phyloP scores from a whole-genome alignment of 2,329 filamentous ascomycete species.

The Colletotrichum sidae region DNA sequence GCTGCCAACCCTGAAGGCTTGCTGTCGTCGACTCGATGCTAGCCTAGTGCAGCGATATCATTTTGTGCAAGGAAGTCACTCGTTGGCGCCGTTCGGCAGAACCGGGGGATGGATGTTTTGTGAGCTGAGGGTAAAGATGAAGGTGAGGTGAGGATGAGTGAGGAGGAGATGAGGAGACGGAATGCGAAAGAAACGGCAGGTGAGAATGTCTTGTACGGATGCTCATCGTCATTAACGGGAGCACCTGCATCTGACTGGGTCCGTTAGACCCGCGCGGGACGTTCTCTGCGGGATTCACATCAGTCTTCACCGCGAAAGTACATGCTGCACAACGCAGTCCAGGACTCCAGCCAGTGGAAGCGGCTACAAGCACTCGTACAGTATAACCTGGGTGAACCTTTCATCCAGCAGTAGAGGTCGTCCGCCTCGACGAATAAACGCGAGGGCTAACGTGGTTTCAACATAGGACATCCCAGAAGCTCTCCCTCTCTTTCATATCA shows the following conservation, averaged over 20 bases:
- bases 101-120: slow-evolving; percentile 29
- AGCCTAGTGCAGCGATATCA: slow-evolving; percentile 14
- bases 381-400: too few relatives aligned
- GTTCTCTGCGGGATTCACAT: not conserved
- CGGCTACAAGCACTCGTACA: too few relatives aligned
- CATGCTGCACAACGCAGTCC: too few relatives aligned
- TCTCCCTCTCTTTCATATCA: not conserved
- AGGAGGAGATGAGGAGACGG: not conserved
- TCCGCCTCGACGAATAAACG: too few relatives aligned
- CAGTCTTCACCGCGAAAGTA: not conserved
- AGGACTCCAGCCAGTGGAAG: too few relatives aligned
- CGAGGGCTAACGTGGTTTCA: too few relatives aligned
- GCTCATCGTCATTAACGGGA: not conserved
- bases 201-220: not conserved
- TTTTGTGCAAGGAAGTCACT: slow-evolving; percentile 37
- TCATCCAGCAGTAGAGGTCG: too few relatives aligned
- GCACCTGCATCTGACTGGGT: slow-evolving; percentile 22
- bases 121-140: slow-evolving; percentile 6
- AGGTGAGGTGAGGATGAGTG: slow-evolving; percentile 1
- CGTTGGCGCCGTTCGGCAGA: slow-evolving; percentile 36
- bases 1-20: slow-evolving; percentile 36
- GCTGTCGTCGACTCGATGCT: slow-evolving; percentile 33
- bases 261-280: slow-evolving; percentile 17
- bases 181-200: slow-evolving; percentile 7
- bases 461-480: not conserved